These are phyloP conservation scores for Chlorella vulgaris DNA, from an alignment of 139 green algal species.

Conservation along the genomic window DNA sequence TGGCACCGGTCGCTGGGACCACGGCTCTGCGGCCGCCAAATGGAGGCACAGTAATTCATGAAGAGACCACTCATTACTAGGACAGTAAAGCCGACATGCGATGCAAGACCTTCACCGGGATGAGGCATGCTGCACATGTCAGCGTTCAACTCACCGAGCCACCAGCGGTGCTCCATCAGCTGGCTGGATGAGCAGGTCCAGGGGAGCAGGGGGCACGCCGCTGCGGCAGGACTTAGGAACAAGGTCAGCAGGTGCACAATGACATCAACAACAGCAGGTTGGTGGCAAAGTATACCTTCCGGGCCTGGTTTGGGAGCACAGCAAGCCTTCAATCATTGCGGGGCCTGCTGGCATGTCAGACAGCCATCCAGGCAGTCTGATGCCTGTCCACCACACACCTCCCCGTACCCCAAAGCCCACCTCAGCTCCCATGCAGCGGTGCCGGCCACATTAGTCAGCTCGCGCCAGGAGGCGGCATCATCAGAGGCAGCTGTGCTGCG, in stretches of 20 bases:
- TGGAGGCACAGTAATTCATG: neutral
- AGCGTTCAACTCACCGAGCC: constrained; percentile 14
- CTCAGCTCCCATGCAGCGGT: constrained; percentile 19
- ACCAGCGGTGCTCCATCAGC: neutral
- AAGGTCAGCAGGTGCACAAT: neutral
- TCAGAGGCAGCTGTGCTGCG: neutral
- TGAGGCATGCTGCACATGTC: too few relatives aligned
- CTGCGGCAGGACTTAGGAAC: neutral
- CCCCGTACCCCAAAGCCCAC: too few relatives aligned
- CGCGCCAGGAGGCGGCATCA: neutral
- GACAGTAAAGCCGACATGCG: too few relatives aligned
- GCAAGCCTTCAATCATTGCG: neutral
- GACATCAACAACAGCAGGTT: neutral
- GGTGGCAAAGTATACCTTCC: too few relatives aligned
- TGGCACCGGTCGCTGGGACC: neutral
- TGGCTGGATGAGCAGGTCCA: constrained; percentile 17
- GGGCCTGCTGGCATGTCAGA: neutral
- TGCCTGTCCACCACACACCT: too few relatives aligned
- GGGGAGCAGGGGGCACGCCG: constrained; percentile 1
- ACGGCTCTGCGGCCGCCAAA: neutral
- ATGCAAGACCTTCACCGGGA: too few relatives aligned
- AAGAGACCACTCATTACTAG: too few relatives aligned
- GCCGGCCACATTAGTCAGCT: constrained; percentile 2
- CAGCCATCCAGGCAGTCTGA: too few relatives aligned
- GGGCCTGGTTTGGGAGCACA: too few relatives aligned